Percentiles rank a stretch among this genome's conserved stretches.
Evolutionary conservation across 23 red algal species (phyloP).

Genomic region (Cyanidioschyzon merolae): DNA sequence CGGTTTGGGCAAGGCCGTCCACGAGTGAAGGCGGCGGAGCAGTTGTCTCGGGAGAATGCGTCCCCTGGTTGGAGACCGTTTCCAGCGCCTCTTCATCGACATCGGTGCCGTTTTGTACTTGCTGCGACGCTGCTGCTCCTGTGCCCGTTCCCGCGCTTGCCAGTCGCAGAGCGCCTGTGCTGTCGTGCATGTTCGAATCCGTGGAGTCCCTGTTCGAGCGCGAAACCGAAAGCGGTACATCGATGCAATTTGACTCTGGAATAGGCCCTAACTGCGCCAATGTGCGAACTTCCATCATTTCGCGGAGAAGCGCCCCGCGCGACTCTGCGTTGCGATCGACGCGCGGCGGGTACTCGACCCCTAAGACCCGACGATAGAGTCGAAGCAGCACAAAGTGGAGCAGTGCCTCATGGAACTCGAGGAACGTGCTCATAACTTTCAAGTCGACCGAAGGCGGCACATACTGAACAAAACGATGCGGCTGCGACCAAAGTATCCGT

Average conservation of each 20-base stretch:
- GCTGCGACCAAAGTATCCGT: slow-evolving; percentile 46
- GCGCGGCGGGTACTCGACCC: slow-evolving; percentile 45
- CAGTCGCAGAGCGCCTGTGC: background rate
- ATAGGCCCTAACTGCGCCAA: slow-evolving; percentile 27
- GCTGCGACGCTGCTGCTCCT: background rate
- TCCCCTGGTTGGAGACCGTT: background rate
- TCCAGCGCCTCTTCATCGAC: slow-evolving; percentile 4
- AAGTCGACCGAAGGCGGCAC: slow-evolving; percentile 80
- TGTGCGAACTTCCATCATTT: slow-evolving; percentile 24
- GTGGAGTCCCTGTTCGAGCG: background rate
- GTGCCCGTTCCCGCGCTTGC: background rate
- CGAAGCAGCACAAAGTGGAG: slow-evolving; percentile 78
- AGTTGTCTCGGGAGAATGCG: background rate
- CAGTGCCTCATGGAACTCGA: slow-evolving; percentile 83
- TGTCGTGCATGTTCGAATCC: background rate
- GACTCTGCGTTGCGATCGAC: slow-evolving; percentile 29
- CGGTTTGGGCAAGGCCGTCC: background rate
- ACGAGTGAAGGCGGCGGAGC: background rate
- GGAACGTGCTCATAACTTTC: slow-evolving; percentile 73
- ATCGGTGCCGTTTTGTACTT: background rate
- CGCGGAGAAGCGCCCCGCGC: slow-evolving; percentile 27
- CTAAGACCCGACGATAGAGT: slow-evolving; percentile 36
- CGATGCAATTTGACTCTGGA: slow-evolving; percentile 8
- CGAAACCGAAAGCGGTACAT: background rate
- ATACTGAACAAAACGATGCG: slow-evolving; percentile 65